Conservation (phyloP, 805 yeast genomes). For the Grigorovia transvaalensis region DNA sequence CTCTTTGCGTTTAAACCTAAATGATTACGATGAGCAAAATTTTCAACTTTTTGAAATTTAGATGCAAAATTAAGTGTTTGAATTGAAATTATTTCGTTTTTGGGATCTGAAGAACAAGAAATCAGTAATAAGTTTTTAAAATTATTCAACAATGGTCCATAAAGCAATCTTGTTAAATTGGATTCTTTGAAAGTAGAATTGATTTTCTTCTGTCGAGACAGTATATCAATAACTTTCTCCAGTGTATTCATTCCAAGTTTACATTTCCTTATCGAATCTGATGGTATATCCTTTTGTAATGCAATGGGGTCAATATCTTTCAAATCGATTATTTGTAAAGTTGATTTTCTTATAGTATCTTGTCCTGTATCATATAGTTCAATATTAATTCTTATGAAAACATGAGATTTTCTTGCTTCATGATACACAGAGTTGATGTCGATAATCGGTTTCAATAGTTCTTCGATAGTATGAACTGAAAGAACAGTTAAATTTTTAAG, state of each 20-base stretch:
- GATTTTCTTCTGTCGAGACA: background rate
- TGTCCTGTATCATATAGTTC: background rate
- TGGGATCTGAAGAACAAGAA: slow-evolving; percentile 56
- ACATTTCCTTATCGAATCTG: slow-evolving; percentile 1
- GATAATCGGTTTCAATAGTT: slow-evolving; percentile 33
- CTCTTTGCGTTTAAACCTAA: slow-evolving; percentile 34
- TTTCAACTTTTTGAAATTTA: slow-evolving; percentile 58
- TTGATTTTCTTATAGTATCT: slow-evolving; percentile 1
- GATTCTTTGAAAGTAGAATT: slow-evolving; percentile 43
- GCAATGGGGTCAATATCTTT: slow-evolving; percentile 1
- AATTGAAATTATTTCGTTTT: slow-evolving; percentile 52
- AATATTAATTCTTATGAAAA: slow-evolving; percentile 2
- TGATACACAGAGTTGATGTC: slow-evolving; percentile 2
- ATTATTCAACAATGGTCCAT: slow-evolving; percentile 76
- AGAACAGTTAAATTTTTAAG: background rate
- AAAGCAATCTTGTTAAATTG: slow-evolving; percentile 64
- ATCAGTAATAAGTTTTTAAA: slow-evolving; percentile 65
- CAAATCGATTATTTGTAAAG: slow-evolving; percentile 1
- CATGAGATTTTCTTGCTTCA: slow-evolving; percentile 35
- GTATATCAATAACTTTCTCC: background rate
- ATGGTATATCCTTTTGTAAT: background rate
- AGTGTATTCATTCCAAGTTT: slow-evolving; percentile 1
- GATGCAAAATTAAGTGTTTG: slow-evolving; percentile 67
- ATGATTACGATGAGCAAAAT: slow-evolving; percentile 38
- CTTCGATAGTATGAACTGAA: slow-evolving; percentile 21